Evolutionary conservation across 805 yeast genomes (phyloP).

Genomic region (Zygoascus flipseniorum): DNA sequence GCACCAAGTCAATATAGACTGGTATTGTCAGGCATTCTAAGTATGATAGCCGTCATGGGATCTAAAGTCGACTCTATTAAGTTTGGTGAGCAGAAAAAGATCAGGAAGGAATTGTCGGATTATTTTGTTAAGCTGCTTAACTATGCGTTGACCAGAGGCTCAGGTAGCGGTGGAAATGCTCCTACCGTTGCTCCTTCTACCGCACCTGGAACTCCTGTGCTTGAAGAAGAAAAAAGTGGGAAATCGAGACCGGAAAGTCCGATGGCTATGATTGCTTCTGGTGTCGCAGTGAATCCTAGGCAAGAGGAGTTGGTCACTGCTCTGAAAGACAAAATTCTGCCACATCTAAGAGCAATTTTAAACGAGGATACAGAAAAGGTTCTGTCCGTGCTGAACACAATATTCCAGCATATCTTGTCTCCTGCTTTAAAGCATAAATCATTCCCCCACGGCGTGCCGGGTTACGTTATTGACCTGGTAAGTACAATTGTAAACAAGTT

Average conservation of each 20-base stretch:
- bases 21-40: constrained; percentile 46
- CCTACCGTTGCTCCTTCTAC: background rate
- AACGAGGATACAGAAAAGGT: constrained; percentile 54
- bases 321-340: background rate
- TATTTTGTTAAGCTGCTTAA: constrained; percentile 29
- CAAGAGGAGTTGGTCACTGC: background rate
- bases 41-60: constrained; percentile 44
- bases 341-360: background rate
- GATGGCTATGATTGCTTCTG: background rate
- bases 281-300: background rate
- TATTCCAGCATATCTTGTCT: constrained; percentile 44
- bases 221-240: background rate
- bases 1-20: constrained; percentile 40
- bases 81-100: constrained; percentile 52
- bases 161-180: background rate
- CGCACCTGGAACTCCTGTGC: background rate
- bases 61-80: constrained; percentile 49
- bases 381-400: constrained; percentile 38
- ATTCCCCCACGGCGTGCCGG: background rate
- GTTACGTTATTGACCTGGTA: background rate
- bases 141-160: constrained; percentile 14
- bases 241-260: background rate
- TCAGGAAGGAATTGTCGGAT: constrained; percentile 50
- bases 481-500: background rate
- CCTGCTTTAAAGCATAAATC: constrained; percentile 44